These are phyloP conservation scores for Halophytophthora batemanensis DNA, from an alignment of 352 stramenopile species.

Conservation along the genomic window DNA sequence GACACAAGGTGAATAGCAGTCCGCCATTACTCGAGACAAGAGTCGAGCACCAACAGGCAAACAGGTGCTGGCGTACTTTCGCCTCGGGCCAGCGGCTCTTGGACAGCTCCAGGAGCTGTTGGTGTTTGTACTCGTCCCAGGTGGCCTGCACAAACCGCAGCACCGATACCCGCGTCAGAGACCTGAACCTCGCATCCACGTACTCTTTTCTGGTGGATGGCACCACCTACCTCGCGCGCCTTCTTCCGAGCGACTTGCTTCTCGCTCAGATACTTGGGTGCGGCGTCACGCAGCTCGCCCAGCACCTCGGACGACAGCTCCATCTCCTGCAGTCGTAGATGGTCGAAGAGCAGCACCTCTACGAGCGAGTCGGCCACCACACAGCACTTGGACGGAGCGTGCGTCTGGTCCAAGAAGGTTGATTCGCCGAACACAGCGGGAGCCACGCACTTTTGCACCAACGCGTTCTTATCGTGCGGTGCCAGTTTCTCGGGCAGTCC, in stretches of 20 bases:
- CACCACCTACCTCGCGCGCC: slow-evolving; percentile 27
- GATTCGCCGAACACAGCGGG: slow-evolving; percentile 70
- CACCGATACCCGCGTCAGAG: neutral
- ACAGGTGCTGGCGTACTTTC: slow-evolving; percentile 28
- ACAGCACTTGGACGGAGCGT: slow-evolving; percentile 53
- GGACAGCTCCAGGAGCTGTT: slow-evolving; percentile 61
- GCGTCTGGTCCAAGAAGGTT: slow-evolving; percentile 45
- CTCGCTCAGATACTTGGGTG: slow-evolving; percentile 59
- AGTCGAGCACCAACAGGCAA: neutral
- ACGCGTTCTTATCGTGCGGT: slow-evolving; percentile 33
- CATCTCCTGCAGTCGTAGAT: slow-evolving; percentile 78
- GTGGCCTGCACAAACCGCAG: slow-evolving; percentile 32
- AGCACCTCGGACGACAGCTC: slow-evolving; percentile 55
- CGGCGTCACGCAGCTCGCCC: slow-evolving; percentile 45
- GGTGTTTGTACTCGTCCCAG: slow-evolving; percentile 69
- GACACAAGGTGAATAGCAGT: neutral
- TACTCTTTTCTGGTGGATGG: slow-evolving; percentile 1
- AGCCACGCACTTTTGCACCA: slow-evolving; percentile 41
- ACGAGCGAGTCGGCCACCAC: slow-evolving; percentile 66
- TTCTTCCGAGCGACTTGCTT: slow-evolving; percentile 47
- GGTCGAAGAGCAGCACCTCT: slow-evolving; percentile 67
- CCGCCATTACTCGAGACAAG: slow-evolving; percentile 5
- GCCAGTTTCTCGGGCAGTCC: slow-evolving; percentile 26
- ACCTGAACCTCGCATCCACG: neutral
- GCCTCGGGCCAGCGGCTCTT: slow-evolving; percentile 67